Evolutionary conservation across 352 stramenopile genomes (phyloP).

Genomic region (Pythium dissotocum): DNA sequence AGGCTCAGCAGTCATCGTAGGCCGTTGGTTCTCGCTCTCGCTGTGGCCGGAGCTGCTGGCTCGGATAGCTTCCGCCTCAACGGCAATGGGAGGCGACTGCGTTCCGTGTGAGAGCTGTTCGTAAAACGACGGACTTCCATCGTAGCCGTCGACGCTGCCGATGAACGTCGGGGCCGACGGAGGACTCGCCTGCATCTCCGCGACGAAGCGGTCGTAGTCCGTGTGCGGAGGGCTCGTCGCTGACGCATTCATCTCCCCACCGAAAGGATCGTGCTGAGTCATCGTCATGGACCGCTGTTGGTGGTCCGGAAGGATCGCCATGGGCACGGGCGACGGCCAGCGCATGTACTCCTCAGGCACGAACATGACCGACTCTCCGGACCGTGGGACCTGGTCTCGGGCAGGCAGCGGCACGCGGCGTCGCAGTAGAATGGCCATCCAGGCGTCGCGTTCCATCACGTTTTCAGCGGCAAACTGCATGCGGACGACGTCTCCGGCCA

Average conservation of each 20-base stretch:
- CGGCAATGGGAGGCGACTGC: not conserved
- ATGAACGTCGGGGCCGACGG: slow-evolving; percentile 24
- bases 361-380: not conserved
- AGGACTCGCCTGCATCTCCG: slow-evolving; percentile 2
- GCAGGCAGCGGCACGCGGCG: slow-evolving; percentile 1
- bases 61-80: not conserved
- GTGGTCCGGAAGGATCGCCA: slow-evolving; percentile 10
- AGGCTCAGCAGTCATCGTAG: not conserved
- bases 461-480: slow-evolving; percentile 50
- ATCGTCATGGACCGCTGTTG: not conserved
- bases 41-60: not conserved
- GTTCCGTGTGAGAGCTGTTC: slow-evolving; percentile 9
- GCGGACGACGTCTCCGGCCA: slow-evolving; percentile 23
- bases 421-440: slow-evolving; percentile 37
- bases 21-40: not conserved
- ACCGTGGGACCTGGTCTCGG: not conserved
- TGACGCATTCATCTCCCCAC: not conserved
- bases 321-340: not conserved
- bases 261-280: slow-evolving; percentile 13
- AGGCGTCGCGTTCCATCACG: slow-evolving; percentile 31
- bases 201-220: not conserved
- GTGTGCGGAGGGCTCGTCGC: not conserved
- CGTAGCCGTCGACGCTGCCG: slow-evolving; percentile 6
- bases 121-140: slow-evolving; percentile 13
- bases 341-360: not conserved